These are phyloP conservation scores for Fusarium denticulatum DNA, from an alignment of 2,329 filamentous ascomycete genomes.

Conservation along the genomic window DNA sequence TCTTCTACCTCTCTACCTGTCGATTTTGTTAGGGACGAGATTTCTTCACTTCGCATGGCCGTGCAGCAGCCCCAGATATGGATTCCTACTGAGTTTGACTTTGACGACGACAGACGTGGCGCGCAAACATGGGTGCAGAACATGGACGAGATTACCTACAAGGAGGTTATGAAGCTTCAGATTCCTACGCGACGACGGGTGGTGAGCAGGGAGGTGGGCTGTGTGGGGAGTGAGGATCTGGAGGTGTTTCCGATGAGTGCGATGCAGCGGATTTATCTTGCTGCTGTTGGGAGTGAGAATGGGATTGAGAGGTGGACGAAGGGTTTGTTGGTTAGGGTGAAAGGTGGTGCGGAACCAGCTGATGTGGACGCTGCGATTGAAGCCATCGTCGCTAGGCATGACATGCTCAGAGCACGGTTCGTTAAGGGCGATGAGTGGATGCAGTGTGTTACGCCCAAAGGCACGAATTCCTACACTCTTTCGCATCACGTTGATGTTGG, in stretches of 20 bases:
- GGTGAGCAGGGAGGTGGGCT: slow-evolving; percentile 19
- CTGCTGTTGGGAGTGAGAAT: neutral
- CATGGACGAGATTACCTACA: slow-evolving; percentile 57
- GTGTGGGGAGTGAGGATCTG: slow-evolving; percentile 41
- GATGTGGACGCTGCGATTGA: slow-evolving; percentile 60
- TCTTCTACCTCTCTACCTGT: slow-evolving; percentile 43
- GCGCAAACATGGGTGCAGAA: slow-evolving; percentile 66
- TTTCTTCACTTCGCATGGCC: slow-evolving; percentile 54
- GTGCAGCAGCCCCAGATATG: slow-evolving; percentile 58
- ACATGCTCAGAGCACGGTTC: slow-evolving; percentile 63
- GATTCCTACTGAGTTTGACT: slow-evolving; percentile 56
- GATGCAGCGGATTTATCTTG: slow-evolving; percentile 53
- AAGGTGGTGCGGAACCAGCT: slow-evolving; percentile 51
- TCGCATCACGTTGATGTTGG: slow-evolving; percentile 53
- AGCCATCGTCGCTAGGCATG: slow-evolving; percentile 59
- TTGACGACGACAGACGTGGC: slow-evolving; percentile 53
- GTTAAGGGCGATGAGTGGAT: slow-evolving; percentile 55
- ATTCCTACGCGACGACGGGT: slow-evolving; percentile 49
- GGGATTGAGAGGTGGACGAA: slow-evolving; percentile 58
- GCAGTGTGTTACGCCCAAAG: slow-evolving; percentile 55
- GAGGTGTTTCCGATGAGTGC: slow-evolving; percentile 59
- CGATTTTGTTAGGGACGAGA: slow-evolving; percentile 53
- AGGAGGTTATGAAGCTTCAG: slow-evolving; percentile 57
- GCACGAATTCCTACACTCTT: slow-evolving; percentile 56
- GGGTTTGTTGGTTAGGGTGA: slow-evolving; percentile 59